These are phyloP conservation scores for Colletotrichum liriopes DNA, from an alignment of 2,329 filamentous ascomycete genomes.

Conservation along the genomic window DNA sequence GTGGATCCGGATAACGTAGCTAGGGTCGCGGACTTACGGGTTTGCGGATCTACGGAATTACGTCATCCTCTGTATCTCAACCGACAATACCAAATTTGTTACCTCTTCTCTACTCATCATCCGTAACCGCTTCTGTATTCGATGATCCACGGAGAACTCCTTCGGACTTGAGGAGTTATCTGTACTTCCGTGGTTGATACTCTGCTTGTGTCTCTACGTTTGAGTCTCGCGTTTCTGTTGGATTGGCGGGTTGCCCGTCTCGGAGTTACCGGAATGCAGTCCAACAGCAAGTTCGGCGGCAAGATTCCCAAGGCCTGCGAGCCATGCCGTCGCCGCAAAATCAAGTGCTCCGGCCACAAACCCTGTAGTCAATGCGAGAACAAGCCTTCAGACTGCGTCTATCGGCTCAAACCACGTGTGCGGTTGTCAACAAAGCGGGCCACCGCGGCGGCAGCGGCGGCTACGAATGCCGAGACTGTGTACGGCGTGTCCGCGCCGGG, in stretches of 20 bases:
- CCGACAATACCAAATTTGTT: background rate
- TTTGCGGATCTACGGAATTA: conserved; percentile 28
- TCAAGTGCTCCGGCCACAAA: conserved; percentile 43
- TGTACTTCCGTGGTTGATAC: conserved; percentile 1
- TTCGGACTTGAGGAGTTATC: conserved; percentile 36
- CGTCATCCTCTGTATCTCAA: background rate
- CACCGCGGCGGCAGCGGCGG: conserved; percentile 52
- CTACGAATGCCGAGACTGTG: conserved; percentile 50
- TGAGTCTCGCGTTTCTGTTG: background rate
- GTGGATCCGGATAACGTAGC: conserved; percentile 2
- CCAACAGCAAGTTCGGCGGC: conserved; percentile 27
- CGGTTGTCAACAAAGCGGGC: conserved; percentile 47
- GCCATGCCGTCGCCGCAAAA: conserved; percentile 45
- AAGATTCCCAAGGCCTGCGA: conserved; percentile 46
- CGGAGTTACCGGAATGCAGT: conserved; percentile 29
- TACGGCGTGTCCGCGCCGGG: conserved; percentile 5
- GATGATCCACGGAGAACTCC: background rate
- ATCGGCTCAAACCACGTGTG: conserved; percentile 43
- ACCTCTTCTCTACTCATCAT: conserved; percentile 1
- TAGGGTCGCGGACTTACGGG: conserved; percentile 22
- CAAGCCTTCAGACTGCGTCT: conserved; percentile 41
- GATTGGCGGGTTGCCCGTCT: conserved; percentile 4
- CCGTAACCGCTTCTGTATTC: background rate
- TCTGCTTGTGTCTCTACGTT: background rate
- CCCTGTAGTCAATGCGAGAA: conserved; percentile 43